Base-by-base conservation (phyloP, 176 grass and related monocot species). In the Phoenix dactylifera region DNA sequence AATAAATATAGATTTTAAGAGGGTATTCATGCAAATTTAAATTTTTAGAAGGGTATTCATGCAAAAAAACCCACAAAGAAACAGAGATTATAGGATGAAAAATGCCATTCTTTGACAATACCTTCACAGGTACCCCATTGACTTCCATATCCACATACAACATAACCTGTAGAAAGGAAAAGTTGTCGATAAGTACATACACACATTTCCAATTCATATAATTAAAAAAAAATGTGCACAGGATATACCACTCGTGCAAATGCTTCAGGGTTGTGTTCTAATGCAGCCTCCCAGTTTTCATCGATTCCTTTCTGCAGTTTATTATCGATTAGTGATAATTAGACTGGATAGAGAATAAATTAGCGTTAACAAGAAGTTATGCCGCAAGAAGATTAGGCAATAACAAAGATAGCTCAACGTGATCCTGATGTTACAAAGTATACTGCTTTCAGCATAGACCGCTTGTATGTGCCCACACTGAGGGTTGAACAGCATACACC, bases 81-180 rank as follows among this genome's bases (percentile, higher is more conserved):
- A 39, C 35, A 39, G 35, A 12, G 35, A 7, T 39, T 39, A 39
- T 12, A 24, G 22, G 39, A 3, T 3, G 9, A n/a, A 60, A 60
- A n/a, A 29, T 35, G 25, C 4, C 44, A 49, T 50, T 51, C 18
- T 16, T 64, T 10, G 17, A 65, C 48, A 64, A 62, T 90, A 97
- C 92, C 87, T 97, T 97, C 63, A 97, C 71, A 78, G 92, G 84
- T 70, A 97, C 81, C 63, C 92, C 92, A 57, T 97, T 97, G 69
- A 97, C 92, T 80, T 97, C 92, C 92, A 97, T 97, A 78, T 97
- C 92, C 26, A 97, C 92, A 66, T 97, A 97, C 54, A 97, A 54
- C 92, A 97, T 97, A 75, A 97, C 84, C 92, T 97, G 50, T 29
- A 65, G 65, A 64, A 12, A 30, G 44, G 52, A 78, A 28, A 16